A percentile compares a stretch with the other conserved stretches of the same genome.
phyloP scores from a whole-genome alignment of 2,329 filamentous ascomycete genomes.

The Curvularia eragrostidis region DNA sequence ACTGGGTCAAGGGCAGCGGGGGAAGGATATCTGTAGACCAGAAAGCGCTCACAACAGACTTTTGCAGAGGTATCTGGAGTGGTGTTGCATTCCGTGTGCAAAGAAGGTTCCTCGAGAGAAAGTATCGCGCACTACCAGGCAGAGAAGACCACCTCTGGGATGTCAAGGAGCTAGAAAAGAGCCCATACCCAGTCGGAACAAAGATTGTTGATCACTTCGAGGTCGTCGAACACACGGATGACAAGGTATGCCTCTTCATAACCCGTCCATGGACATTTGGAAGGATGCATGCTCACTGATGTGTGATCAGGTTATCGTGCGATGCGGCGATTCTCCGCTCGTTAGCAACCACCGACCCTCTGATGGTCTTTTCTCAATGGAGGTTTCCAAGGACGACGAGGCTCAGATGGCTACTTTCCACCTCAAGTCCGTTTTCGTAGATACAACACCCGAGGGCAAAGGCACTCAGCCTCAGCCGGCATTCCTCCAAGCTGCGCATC shows the following conservation, averaged over 20 bases:
- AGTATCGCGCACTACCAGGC: slow-evolving; percentile 42
- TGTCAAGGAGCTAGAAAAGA: slow-evolving; percentile 41
- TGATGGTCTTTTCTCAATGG: slow-evolving; percentile 50
- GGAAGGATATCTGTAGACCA: slow-evolving; percentile 36
- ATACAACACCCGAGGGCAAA: slow-evolving; percentile 48
- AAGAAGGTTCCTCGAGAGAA: slow-evolving; percentile 45
- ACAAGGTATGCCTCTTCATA: slow-evolving; percentile 39
- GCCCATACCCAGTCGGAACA: slow-evolving; percentile 46
- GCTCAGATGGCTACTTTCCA: slow-evolving; percentile 48
- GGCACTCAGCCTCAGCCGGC: slow-evolving; percentile 35
- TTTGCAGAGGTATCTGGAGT: slow-evolving; percentile 49
- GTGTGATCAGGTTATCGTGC: slow-evolving; percentile 42
- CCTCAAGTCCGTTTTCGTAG: slow-evolving; percentile 50
- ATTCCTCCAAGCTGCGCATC: slow-evolving; percentile 43
- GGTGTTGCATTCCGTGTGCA: slow-evolving; percentile 48
- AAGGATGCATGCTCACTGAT: slow-evolving; percentile 12
- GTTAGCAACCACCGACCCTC: slow-evolving; percentile 38
- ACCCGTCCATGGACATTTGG: not conserved
- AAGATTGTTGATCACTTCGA: slow-evolving; percentile 52
- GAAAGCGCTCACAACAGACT: slow-evolving; percentile 43
- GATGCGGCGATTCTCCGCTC: slow-evolving; percentile 49
- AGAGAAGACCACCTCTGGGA: slow-evolving; percentile 47
- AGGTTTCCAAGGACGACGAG: slow-evolving; percentile 48
- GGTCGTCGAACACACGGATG: slow-evolving; percentile 45
- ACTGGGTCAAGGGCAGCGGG: slow-evolving; percentile 20